Base-by-base conservation (phyloP, 257 asterid species). In the Solanum chmielewskii region DNA sequence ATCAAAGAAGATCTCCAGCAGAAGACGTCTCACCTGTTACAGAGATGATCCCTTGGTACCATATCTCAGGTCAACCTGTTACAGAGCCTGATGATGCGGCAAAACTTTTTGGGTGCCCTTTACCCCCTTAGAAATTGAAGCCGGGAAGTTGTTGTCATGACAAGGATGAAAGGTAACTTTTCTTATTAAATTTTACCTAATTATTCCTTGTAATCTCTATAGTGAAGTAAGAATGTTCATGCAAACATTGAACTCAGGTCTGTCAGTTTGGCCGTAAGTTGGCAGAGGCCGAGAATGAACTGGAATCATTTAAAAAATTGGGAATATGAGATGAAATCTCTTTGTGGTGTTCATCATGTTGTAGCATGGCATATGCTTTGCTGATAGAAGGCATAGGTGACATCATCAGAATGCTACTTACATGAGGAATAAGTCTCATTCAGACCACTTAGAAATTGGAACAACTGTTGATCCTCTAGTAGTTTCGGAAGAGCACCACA, bases 101-200 rank as follows among this genome's bases (percentile, higher is more conserved):
- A 0, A 97, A 94, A 29, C 92, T 93, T 66, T 90, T 96, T 25
- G 96, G 94, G 37, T 93, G 96, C 89, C 89, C 95, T 82, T 71
- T 94, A n/a, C 96, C 96, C 42, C 96, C 97, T 59, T 86, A 87
- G 90, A 95, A 93, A 86, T 78, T 95, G 91, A 95, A 93, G 89
- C 98, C 99, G 0, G 98, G 96, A 33, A 82, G 90, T 85, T 96
- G 95, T 90, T 96, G 99, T 98, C 95, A 95, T 88, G 98, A 95
- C 87, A 95, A 95, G 88, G 98, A 95, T 1, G 98, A 98, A 42
- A 97, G 97, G 98, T 96, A 88, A 88, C 85, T n/a, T 44, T 41
- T 35, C 89, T 70, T 64, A 41, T 90, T 82, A 20, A 27, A 29
- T 47, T 71, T 69, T 75, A 29, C 89, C 29, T 29, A 39, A 25